Evolutionary conservation across 2,329 filamentous ascomycete species (phyloP), one percentile per base, ranked within the genome.

Genomic region (Aspergillus calidoustus): DNA sequence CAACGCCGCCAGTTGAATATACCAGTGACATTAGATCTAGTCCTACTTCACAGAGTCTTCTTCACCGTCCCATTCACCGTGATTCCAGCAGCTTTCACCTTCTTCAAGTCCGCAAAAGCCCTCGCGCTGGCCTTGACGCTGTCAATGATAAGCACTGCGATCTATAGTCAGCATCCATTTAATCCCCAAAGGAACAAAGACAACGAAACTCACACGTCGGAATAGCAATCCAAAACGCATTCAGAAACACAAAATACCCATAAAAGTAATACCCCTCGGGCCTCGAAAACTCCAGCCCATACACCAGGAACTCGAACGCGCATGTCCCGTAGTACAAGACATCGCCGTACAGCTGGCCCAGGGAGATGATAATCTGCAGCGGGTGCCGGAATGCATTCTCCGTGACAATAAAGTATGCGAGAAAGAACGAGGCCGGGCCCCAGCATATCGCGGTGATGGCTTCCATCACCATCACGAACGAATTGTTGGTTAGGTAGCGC

Each of bases 391-490:
- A 75, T 6, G 83, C 81, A 67, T 62, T 31, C 2, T 62, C 56
- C 0, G 19, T 31, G 9, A 81, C 77, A 68, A 87, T 84, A 64
- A 84, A 67, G 34, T 73, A 79, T 1, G 83, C 84, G 23, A 82
- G 79, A 48, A 83, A 52, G 71, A 86, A 83, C 52, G 83, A 86
- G 3, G 86, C 76, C 2, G 86, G 67, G 0, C 67, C 66, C 67
- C 67, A 69, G 47, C 13, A 41, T 41, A 64, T 57, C n/a, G 86
- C 87, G 1, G 91, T 95, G 63, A 95, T 85, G 30, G 84, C 85
- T 80, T 96, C 92, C 75, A 95, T 88, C 74, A 89, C 91, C 25
- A 94, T 80, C 69, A 93, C 91, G 70, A 95, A 93, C 2, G 87
- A 82, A 71, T 93, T 89, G 13, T 87, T 86, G 1, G 88, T 91